Base-by-base conservation (phyloP, 495 filamentous ascomycete species). In the Trichoderma gamsii region DNA sequence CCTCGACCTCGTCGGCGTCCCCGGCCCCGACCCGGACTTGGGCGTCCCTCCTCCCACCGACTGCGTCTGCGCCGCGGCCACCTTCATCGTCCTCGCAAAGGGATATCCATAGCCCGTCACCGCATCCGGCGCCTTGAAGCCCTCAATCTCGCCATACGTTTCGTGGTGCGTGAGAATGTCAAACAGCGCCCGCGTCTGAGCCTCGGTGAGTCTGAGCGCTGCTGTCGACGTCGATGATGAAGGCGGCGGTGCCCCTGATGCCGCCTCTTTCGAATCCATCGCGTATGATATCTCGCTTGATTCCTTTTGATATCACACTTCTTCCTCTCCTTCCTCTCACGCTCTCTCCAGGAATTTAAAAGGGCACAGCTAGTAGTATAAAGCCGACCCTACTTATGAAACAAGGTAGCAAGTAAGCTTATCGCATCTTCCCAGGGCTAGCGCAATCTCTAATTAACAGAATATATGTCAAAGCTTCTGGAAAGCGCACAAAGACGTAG, bases 141-240 rank as follows among this genome's bases (percentile, higher is more conserved):
- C 79, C 71, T 85, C 77, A 27, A 88, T 87, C 71, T 90, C 88
- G 6, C 75, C 69, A 69, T 88, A 90, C 8, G 85, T 85, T 71
- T 88, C 80, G 70, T 86, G 74, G 75, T 90, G 87, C 41, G 86
- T 86, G 46, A 90, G 82, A 67, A 90, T 85, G 70, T 90, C 87
- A 67, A 90, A 83, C 32, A 90, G 80, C 29, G 87, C 87, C 69
- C 81, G 79, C 41, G 84, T 73, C 69, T 89, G 87, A 41, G 72
- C 65, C 21, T 81, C 71, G n/a, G 79, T 80, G 63, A 86, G 29
- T 29, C 29, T 29, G 29, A 4, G 75, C 41, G 41, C 38, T 8
- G 63, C 41, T 12, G 70, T 43, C 21, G 64, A 2, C 51, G 49
- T n/a, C 49, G 49, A 7, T 18, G 18, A 21, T 18, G 18, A 21